A percentile compares a stretch with the other conserved stretches of the same genome.
Conservation (phyloP, 306 rosid species). For the Begonia peltatifolia region DNA sequence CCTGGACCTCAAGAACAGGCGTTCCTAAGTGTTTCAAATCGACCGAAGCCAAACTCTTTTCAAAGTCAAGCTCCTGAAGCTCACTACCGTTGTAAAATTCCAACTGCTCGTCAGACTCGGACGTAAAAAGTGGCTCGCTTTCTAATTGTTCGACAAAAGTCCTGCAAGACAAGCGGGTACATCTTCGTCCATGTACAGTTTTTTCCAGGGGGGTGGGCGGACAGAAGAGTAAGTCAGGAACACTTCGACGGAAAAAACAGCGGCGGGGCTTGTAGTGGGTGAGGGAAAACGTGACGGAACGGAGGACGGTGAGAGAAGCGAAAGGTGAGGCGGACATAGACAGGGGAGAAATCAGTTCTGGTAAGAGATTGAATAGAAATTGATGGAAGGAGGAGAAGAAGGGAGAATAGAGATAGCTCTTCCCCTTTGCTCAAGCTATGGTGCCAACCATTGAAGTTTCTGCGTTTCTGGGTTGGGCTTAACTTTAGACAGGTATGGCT, state of each 20-base stretch:
- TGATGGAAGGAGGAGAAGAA: background rate
- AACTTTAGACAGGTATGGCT: too few relatives aligned
- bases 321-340: constrained; percentile 15
- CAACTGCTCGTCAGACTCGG: constrained; percentile 11
- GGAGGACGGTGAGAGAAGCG: constrained; percentile 7
- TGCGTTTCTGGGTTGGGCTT: too few relatives aligned
- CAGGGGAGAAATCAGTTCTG: background rate
- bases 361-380: constrained; percentile 1
- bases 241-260: background rate
- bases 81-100: constrained; percentile 4
- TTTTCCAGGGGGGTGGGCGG: background rate
- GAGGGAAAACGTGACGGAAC: constrained; percentile 16
- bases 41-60: constrained; percentile 11
- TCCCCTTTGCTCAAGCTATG: too few relatives aligned
- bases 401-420: background rate
- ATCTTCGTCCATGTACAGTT: background rate
- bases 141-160: constrained; percentile 22
- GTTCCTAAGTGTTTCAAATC: constrained; percentile 26
- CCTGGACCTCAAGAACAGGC: constrained; percentile 31
- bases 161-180: constrained; percentile 8
- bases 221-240: background rate
- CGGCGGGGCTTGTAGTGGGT: constrained; percentile 6
- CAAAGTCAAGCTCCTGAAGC: constrained; percentile 20
- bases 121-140: constrained; percentile 3
- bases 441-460: too few relatives aligned